Base-by-base conservation (phyloP, 192 early-diverging fungal genomes). In the Podila epicladia region DNA sequence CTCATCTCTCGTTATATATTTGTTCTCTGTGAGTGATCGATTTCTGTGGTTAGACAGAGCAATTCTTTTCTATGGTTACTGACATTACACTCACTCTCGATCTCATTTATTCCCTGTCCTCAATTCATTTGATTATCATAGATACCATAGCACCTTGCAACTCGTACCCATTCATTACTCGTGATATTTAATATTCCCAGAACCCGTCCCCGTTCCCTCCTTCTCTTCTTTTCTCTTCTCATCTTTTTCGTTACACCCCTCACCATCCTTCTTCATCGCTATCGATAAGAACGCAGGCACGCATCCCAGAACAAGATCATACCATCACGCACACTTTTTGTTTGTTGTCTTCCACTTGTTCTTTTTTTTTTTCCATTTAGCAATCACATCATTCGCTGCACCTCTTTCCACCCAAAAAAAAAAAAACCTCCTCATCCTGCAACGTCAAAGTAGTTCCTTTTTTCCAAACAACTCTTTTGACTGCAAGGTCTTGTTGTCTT, bases 101-200 rank as follows among this genome's bases (percentile, higher is more conserved):
- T 45, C 41, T 45, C 41, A 45, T 45, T 45, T 45, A 45, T 55
- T 55, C 53, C 22, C 8, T 55, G 2, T 64, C 37, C 24, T 3
- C 32, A 28, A 24, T 55, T 20, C 62, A 64, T 64, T 29, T 61
- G 59, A n/a, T 13, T n/a, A 37, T 58, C 19, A 29, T 48, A 28
- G 62, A 67, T 71, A 45, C 66, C 58, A 66, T 61, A 24, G 41
- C 63, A 64, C 68, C 74, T 67, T 76, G 65, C 41, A 45, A 71
- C 58, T 63, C 26, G 37, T 29, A 38, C 7, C 61, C 53, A 31
- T 58, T 33, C 22, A 24, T 29, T 17, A 22, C 11, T 17, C 38
- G 31, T 37, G 19, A 53, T 64, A 53, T 65, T 66, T 61, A 67
- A 51, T 58, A 48, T 61, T 67, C 33, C 33, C 59, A 49, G 26